Evolutionary conservation across 108 stramenopile species (phyloP), one percentile per base, ranked within the genome.

Genomic region (Skeletonema costatum): DNA sequence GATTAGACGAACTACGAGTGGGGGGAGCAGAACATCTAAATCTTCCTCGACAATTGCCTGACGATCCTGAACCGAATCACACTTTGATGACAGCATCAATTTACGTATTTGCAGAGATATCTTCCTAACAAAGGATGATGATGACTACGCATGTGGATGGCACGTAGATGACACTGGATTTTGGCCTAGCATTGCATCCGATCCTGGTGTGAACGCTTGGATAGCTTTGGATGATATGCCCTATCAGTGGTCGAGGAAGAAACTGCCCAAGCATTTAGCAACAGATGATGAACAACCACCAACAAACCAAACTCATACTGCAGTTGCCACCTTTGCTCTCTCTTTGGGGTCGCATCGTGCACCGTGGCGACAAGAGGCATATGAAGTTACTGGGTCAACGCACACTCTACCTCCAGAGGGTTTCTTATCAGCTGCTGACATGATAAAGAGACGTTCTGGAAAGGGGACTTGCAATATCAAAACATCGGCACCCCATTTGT

Each of bases 121-220:
- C 19, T 94, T 91, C 42, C 63, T 94, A 8, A 83, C 88, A 59
- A 91, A 91, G 72, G 90, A 94, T 71, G 66, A 84, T n/a, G 89
- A 87, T 64, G 68, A 78, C 19, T 94, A 87, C 65, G 79, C 89
- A 19, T 93, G 92, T 77, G 92, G 92, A 8, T 93, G 89, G 89
- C 92, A 93, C 73, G 90, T 91, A 6, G 92, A 93, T 64, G 92
- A 93, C 66, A 74, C 83, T 60, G 90, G 93, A 67, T 94, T 94
- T 75, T 94, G 93, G 93, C 93, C 93, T 29, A 87, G 46, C 19
- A 25, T 64, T 30, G 74, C 80, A 16, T 41, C 21, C 0, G 76
- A 77, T 29, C 62, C 62, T 7, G 93, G 93, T 4, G 81, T 94
- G 41, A 94, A 94, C 83, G 90, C 90, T 11, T 94, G 93, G 93